phyloP scores from a whole-genome alignment of 805 yeast genomes.

The Starmerella sp. region DNA sequence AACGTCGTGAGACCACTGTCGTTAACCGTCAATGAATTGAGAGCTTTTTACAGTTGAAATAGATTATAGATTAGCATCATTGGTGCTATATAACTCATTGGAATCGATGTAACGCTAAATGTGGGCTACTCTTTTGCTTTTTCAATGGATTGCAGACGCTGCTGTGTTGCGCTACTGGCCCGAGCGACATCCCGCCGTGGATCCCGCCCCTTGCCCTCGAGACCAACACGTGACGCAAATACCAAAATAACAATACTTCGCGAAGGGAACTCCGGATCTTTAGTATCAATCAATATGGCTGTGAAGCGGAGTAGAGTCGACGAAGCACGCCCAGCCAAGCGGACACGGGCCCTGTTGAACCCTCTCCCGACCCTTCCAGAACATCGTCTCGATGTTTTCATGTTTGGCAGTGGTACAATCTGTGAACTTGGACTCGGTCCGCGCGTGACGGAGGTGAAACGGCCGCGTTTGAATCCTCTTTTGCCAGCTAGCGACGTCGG shows the following conservation, averaged over 20 bases:
- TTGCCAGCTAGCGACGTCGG: constrained; percentile 51
- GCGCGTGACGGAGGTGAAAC: constrained; percentile 80
- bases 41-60: no score
- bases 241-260: background rate
- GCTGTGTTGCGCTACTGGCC: no score
- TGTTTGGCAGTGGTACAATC: constrained; percentile 96
- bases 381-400: constrained; percentile 55
- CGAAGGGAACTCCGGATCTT: background rate
- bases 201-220: constrained; percentile 1
- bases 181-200: no score
- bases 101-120: no score
- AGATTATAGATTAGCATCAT: no score
- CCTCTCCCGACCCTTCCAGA: constrained; percentile 9
- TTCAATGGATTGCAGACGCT: no score
- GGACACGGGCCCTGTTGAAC: constrained; percentile 15
- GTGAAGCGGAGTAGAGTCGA: constrained; percentile 15
- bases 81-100: no score
- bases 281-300: background rate
- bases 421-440: constrained; percentile 98
- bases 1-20: no score
- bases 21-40: no score
- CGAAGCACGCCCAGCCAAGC: constrained; percentile 12
- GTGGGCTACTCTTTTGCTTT: no score
- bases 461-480: constrained; percentile 84
- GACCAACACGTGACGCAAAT: background rate